Base-by-base conservation (phyloP, 768 basidiomycete genomes). In the Collybia mongolica region DNA sequence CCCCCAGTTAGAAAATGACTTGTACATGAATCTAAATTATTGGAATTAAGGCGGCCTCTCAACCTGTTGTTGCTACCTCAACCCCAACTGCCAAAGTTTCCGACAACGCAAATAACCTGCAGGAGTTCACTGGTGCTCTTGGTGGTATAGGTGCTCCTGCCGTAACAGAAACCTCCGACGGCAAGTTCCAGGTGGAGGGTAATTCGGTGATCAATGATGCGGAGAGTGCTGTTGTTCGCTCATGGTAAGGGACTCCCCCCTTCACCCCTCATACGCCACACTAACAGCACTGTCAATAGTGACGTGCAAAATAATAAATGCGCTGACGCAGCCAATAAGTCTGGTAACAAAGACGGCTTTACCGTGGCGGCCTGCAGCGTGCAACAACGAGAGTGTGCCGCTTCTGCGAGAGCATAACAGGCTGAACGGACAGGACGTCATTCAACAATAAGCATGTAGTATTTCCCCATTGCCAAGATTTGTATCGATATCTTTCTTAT, bases 301-400 rank as follows among this genome's bases (percentile, higher is more conserved):
- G 76, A 79, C 59, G 71, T 82, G 5, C 81, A 83, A 66, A 73
- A 80, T 57, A 85, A 85, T 66, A 56, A 74, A 56, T 85, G 82
- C 60, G 78, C 80, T 5, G 69, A 82, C 59, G 77, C 77, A 12
- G 78, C 81, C 12, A 82, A 83, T 60, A 66, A 72, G 12, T 75
- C 73, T 6, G 73, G 73, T 39, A 76, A 80, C 61, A 62, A 73
- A 60, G 66, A 70, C 47, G 71, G 67, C 39, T 67, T 81, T 55
- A 77, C 72, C 18, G 80, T 80, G 23, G 59, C 62, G 24, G 72
- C 70, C 19, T 81, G 80, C 60, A 74, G 65, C 49, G 58, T 60
- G 15, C 79, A 82, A 56, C 73, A 75, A 55, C 61, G 63, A 8
- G 60, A 65, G 51, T 81, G 79, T 63, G 61, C 62, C 40, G 66